Evolutionary conservation across 2,329 filamentous ascomycete species (phyloP).

Genomic region (Aspergillus awamori): DNA sequence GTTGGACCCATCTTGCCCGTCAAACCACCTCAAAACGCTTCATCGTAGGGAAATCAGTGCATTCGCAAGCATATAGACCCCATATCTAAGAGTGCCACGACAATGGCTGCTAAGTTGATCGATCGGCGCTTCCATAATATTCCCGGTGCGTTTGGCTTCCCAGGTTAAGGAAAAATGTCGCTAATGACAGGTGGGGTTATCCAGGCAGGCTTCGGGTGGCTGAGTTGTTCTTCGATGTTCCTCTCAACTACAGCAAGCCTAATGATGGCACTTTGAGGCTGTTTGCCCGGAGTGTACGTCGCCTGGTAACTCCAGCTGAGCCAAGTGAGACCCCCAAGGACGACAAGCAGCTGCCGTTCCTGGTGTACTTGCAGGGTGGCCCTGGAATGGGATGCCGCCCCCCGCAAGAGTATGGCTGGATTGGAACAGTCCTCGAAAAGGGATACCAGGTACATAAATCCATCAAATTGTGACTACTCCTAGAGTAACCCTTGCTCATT

Average conservation of each 20-base stretch:
- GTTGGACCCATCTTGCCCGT: neutral
- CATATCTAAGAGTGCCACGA: slow-evolving; percentile 1
- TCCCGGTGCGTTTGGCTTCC: slow-evolving; percentile 32
- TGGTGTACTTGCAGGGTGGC: slow-evolving; percentile 80
- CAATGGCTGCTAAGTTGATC: slow-evolving; percentile 43
- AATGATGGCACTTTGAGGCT: slow-evolving; percentile 66
- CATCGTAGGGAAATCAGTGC: neutral
- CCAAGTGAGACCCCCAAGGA: slow-evolving; percentile 39
- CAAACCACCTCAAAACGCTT: neutral
- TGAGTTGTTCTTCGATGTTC: slow-evolving; percentile 85
- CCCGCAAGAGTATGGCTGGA: slow-evolving; percentile 73
- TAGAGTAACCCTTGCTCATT: neutral
- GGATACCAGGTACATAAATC: slow-evolving; percentile 70
- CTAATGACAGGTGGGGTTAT: slow-evolving; percentile 15
- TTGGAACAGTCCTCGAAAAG: slow-evolving; percentile 70
- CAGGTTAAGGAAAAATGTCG: neutral
- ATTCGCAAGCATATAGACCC: too few species aligned
- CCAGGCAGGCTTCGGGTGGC: slow-evolving; percentile 74
- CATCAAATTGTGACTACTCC: too few species aligned
- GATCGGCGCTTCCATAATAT: slow-evolving; percentile 42
- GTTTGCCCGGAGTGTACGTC: slow-evolving; percentile 75
- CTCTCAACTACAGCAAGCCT: slow-evolving; percentile 72
- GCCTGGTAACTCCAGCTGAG: slow-evolving; percentile 56
- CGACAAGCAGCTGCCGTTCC: slow-evolving; percentile 59
- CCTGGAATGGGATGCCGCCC: slow-evolving; percentile 76